Percentiles rank a stretch among this genome's conserved stretches.
phyloP scores from a whole-genome alignment of 441 rosid species.

The Euphorbia celastroides region DNA sequence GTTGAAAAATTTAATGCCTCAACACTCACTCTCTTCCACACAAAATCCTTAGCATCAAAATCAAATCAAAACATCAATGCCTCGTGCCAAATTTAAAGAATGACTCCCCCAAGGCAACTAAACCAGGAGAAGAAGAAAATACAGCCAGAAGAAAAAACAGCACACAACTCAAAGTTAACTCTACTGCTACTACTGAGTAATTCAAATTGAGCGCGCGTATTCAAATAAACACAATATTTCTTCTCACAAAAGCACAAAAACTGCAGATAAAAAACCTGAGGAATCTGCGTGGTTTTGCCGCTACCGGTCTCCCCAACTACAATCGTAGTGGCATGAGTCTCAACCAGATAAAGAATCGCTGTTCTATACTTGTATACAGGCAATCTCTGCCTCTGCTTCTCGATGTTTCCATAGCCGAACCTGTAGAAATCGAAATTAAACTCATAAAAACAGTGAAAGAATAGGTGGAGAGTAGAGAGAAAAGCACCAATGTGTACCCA shows the following conservation, averaged over 20 bases:
- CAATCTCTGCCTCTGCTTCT: conserved; percentile 83
- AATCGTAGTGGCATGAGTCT: conserved; percentile 80
- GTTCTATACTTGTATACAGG: conserved; percentile 84
- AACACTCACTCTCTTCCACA: not conserved
- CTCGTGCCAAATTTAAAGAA: not conserved
- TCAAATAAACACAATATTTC: not conserved
- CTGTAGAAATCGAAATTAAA: conserved; percentile 26
- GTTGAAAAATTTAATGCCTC: not conserved
- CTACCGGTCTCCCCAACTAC: conserved; percentile 98
- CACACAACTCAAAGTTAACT: not conserved
- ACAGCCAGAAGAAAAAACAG: not conserved
- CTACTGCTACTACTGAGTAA: not conserved
- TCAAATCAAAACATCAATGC: not conserved
- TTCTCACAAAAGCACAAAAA: not conserved
- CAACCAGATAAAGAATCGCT: conserved; percentile 75
- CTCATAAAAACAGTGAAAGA: not conserved
- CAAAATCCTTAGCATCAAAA: not conserved
- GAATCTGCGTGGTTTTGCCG: conserved; percentile 96
- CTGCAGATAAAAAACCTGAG: conserved; percentile 62
- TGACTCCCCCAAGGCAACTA: not conserved
- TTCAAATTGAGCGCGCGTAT: no score
- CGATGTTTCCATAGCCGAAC: conserved; percentile 65
- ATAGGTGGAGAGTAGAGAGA: not conserved
- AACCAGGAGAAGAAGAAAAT: not conserved
- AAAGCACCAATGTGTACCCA: conserved; percentile 29